These are phyloP conservation scores for Amborella trichopoda DNA, from an alignment of 164 flowering plant genomes.

Conservation along the genomic window DNA sequence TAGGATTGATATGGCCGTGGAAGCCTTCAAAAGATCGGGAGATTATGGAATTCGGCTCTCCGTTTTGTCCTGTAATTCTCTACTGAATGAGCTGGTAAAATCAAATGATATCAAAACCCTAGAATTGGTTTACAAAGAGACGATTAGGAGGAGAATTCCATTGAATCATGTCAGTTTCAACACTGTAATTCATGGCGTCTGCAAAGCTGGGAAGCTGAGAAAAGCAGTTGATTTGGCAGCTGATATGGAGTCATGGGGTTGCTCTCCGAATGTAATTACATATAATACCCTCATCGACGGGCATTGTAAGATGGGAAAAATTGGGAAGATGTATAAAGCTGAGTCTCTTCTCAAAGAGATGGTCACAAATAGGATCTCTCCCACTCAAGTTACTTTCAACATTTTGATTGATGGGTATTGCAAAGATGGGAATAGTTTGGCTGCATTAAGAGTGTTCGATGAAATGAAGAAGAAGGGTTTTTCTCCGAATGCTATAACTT, in stretches of 20 bases:
- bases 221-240: slow-evolving; percentile 17
- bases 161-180: slow-evolving; percentile 18
- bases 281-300: slow-evolving; percentile 21
- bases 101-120: slow-evolving; percentile 1
- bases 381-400: slow-evolving; percentile 18
- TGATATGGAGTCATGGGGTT: slow-evolving; percentile 21
- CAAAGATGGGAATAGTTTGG: slow-evolving; percentile 15
- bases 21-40: slow-evolving; percentile 18
- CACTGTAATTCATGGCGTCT: slow-evolving; percentile 15
- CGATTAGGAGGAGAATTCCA: slow-evolving; percentile 16
- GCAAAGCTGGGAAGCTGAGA: slow-evolving; percentile 18
- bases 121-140: slow-evolving; percentile 17
- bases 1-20: slow-evolving; percentile 11
- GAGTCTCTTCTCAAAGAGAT: slow-evolving; percentile 20
- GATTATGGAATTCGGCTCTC: slow-evolving; percentile 19
- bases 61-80: slow-evolving; percentile 14
- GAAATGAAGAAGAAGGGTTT: slow-evolving; percentile 15
- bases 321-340: slow-evolving; percentile 20
- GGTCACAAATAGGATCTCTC: slow-evolving; percentile 10
- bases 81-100: slow-evolving; percentile 18
- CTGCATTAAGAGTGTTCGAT: slow-evolving; percentile 14
- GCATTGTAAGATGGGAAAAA: slow-evolving; percentile 18
- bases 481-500: slow-evolving; percentile 16
- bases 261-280: slow-evolving; percentile 11
- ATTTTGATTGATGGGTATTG: slow-evolving; percentile 22